Evolutionary conservation across 1,284 basidiomycete species (phyloP), one percentile per base, ranked within the genome.

Genomic region (Lentinus polychrous): DNA sequence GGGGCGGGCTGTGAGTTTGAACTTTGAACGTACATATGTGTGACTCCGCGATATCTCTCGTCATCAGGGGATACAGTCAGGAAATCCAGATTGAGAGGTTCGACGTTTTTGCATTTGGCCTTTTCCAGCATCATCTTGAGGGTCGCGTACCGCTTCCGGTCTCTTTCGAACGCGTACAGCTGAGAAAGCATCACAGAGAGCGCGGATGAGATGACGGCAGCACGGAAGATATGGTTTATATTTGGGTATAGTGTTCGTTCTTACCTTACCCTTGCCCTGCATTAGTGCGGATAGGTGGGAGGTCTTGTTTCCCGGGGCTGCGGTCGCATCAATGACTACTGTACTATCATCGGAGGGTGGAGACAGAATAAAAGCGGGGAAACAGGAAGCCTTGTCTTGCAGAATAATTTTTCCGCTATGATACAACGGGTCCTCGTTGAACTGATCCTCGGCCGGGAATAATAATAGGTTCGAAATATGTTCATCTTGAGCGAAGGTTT

Each of bases 301-400:
- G 0, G 96, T 99, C 71, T 99, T 99, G 70, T 99, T 99, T 0
- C 96, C 96, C 0, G 95, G 96, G 0, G 96, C 95, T 38, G 94
- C 87, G 23, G 94, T 99, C 3, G 92, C 94, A 66, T 99, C 96
- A 43, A 99, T 86, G 32, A 94, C 91, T 15, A 79, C 68, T 38
- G 68, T 35, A 24, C 18, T 64, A 33, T 71, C 60, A 5, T 75
- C 70, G 1, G 71, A 65, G 14, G 83, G 83, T 48, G 88, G 80
- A 40, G 74, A 66, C 27, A 97, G 76, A 3, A 98, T 79, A 48
- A 82, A 73, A 0, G 95, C 93, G 8, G 96, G 94, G 64, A 99
- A 94, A 68, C 96, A 99, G 42, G 90, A 94, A 11, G 96, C 95
- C 64, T 98, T 95, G 67, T 99, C 96, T 66, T 99, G 96, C 8